A percentile compares a stretch with the other conserved stretches of the same genome.
phyloP scores from a whole-genome alignment of 176 grass and related monocot genomes.

The Phyllostachys edulis region DNA sequence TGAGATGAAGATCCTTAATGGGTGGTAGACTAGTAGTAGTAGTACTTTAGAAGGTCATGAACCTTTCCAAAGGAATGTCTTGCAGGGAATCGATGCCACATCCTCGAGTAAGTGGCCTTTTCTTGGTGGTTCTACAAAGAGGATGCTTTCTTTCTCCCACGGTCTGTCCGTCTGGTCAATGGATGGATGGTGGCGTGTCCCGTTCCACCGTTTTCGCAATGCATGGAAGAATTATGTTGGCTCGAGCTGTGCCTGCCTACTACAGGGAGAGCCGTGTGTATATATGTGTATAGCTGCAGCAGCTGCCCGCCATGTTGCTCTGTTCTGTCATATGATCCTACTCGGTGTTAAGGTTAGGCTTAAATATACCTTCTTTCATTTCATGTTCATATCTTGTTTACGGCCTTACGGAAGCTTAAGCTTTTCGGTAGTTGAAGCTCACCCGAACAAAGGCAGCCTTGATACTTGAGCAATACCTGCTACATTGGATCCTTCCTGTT shows the following conservation, averaged over 20 bases:
- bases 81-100: background rate
- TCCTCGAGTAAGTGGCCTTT: background rate
- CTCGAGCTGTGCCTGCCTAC: background rate
- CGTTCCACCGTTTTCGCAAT: constrained; percentile 4
- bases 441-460: too few species aligned
- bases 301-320: background rate
- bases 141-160: background rate
- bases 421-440: background rate
- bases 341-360: background rate
- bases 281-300: background rate
- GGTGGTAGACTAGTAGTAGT: background rate
- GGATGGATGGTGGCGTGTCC: constrained; percentile 13
- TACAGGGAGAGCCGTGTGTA: background rate
- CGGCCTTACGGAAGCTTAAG: background rate
- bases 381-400: background rate
- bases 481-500: background rate
- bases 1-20: background rate
- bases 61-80: constrained; percentile 23
- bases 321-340: background rate
- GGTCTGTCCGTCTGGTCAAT: constrained; percentile 20
- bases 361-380: background rate
- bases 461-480: background rate
- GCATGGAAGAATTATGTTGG: background rate
- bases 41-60: background rate
- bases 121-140: background rate